Conservation (phyloP, 2,329 filamentous ascomycete species). For the Hypoxylon sp. region DNA sequence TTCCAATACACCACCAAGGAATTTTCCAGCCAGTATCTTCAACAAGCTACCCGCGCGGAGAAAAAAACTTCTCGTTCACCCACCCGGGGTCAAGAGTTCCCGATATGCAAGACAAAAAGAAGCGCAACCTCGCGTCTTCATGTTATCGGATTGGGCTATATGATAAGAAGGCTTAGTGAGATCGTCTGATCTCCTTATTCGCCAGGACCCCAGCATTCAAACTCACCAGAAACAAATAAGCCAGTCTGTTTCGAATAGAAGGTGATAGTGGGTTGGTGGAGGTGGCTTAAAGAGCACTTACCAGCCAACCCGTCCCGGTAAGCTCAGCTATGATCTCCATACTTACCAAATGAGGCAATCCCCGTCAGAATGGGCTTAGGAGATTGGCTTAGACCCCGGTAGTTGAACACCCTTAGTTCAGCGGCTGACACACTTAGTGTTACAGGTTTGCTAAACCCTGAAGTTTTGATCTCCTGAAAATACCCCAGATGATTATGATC, state of each 20-base stretch:
- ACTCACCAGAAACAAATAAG: slow-evolving; percentile 37
- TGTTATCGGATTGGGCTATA: slow-evolving; percentile 17
- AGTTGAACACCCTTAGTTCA: slow-evolving; percentile 4
- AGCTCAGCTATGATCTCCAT: slow-evolving; percentile 13
- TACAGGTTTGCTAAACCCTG: slow-evolving; percentile 21
- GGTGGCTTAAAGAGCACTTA: slow-evolving; percentile 18
- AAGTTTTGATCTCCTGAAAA: slow-evolving; percentile 30
- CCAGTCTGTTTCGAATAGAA: slow-evolving; percentile 31
- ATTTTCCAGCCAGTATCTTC: slow-evolving; percentile 11
- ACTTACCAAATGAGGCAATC: slow-evolving; percentile 4
- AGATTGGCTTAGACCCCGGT: slow-evolving; percentile 21
- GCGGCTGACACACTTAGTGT: slow-evolving; percentile 35
- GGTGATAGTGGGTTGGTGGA: slow-evolving; percentile 29
- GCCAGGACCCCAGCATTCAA: slow-evolving; percentile 27
- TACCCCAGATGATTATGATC: slow-evolving; percentile 35
- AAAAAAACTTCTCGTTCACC: slow-evolving; percentile 10
- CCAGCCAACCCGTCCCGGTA: neutral
- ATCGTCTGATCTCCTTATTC: slow-evolving; percentile 29
- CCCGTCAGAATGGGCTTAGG: slow-evolving; percentile 4
- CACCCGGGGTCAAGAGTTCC: slow-evolving; percentile 2
- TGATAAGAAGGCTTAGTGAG: slow-evolving; percentile 9
- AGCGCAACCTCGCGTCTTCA: slow-evolving; percentile 20
- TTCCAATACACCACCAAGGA: slow-evolving; percentile 15
- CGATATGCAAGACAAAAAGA: slow-evolving; percentile 2
- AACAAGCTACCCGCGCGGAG: neutral